These are phyloP conservation scores for Narthecium ossifragum DNA, from an alignment of 106 monocot genomes.

Conservation along the genomic window DNA sequence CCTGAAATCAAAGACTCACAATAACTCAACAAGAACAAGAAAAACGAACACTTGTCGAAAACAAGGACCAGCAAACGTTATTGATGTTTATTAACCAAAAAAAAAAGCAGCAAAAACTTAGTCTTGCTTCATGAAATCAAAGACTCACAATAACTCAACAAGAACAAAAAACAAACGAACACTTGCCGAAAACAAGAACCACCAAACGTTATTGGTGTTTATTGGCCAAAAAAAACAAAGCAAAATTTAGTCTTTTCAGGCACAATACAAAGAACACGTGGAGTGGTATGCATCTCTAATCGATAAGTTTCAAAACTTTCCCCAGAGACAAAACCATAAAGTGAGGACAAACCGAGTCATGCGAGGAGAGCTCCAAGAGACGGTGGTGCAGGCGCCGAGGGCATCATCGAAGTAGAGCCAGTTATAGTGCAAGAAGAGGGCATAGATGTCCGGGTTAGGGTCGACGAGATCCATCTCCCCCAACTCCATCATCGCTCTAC, in stretches of 20 bases:
- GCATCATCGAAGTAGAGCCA: conserved; percentile 49
- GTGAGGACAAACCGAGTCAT: conserved; percentile 26
- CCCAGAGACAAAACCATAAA: neutral
- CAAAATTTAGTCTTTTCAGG: neutral
- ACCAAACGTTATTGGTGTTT: neutral
- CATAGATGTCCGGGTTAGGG: conserved; percentile 38
- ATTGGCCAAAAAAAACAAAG: neutral
- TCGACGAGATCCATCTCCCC: conserved; percentile 17
- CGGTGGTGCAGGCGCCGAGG: conserved; percentile 38
- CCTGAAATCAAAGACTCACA: too few species aligned
- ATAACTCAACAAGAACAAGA: too few species aligned
- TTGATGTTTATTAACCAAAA: too few species aligned
- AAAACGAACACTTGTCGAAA: too few species aligned
- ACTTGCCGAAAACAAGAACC: neutral
- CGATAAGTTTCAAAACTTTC: neutral
- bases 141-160: too few species aligned
- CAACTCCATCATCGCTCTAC: conserved; percentile 9
- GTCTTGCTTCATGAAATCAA: too few species aligned
- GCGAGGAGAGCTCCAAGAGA: conserved; percentile 36
- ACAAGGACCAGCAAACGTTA: too few species aligned
- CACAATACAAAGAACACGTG: neutral
- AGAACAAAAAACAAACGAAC: neutral
- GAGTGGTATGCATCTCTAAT: neutral
- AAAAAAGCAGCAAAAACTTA: too few species aligned
- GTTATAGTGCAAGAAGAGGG: conserved; percentile 55